phyloP scores from a whole-genome alignment of 2,329 filamentous ascomycete species.

The Magnaporthiopsis rhizophila region DNA sequence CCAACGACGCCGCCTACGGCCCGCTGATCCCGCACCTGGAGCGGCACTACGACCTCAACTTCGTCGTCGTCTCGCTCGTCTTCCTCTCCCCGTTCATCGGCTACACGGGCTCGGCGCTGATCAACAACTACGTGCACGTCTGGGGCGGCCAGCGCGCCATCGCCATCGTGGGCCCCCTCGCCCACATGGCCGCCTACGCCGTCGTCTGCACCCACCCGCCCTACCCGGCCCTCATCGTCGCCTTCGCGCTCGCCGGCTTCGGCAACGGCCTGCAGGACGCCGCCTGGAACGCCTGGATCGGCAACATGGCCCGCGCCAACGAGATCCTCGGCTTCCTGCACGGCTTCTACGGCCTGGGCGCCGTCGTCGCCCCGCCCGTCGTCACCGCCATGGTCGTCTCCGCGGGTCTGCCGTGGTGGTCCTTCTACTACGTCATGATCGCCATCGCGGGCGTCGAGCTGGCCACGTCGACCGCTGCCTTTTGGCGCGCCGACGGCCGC shows the following conservation, averaged over 20 bases:
- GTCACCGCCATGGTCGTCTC: conserved; percentile 67
- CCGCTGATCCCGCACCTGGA: conserved; percentile 31
- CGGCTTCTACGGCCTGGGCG: conserved; percentile 64
- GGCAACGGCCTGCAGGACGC: conserved; percentile 62
- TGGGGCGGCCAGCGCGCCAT: conserved; percentile 63
- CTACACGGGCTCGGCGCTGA: conserved; percentile 53
- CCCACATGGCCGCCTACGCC: conserved; percentile 57
- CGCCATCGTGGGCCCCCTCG: conserved; percentile 54
- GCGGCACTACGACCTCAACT: conserved; percentile 52
- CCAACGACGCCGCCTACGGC: conserved; percentile 60
- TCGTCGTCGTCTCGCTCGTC: conserved; percentile 56
- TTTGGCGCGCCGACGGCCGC: conserved; percentile 54
- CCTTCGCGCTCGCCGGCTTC: conserved; percentile 59
- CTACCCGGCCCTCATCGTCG: conserved; percentile 56
- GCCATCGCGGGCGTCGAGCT: conserved; percentile 50
- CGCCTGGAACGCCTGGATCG: conserved; percentile 53
- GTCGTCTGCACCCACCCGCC: conserved; percentile 60
- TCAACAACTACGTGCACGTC: conserved; percentile 59
- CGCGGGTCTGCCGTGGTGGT: conserved; percentile 56
- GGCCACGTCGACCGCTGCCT: conserved; percentile 40
- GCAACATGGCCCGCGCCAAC: conserved; percentile 65
- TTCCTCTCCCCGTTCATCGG: conserved; percentile 61
- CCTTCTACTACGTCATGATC: conserved; percentile 70
- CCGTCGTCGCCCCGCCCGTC: conserved; percentile 59
- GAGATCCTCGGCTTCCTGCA: conserved; percentile 68